Conservation (phyloP, 306 rosid genomes). For the Dalbergia cultrata region DNA sequence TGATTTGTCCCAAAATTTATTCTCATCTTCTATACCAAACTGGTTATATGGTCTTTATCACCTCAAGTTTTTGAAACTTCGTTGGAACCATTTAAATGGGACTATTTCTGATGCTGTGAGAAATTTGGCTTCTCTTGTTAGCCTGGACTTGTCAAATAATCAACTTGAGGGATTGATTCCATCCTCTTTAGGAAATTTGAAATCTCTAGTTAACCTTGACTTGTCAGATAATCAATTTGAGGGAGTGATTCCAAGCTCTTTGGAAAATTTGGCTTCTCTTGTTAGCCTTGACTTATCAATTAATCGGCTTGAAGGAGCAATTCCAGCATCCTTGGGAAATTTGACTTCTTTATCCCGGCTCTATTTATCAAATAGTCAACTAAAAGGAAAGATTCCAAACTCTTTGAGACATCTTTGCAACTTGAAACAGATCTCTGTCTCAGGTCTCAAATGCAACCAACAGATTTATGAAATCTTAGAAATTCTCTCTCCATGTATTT, state of each 20-base stretch:
- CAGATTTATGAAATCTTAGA: background rate
- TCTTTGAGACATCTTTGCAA: conserved; percentile 35
- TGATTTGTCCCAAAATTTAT: background rate
- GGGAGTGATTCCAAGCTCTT: background rate
- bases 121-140: background rate
- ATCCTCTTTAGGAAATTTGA: background rate
- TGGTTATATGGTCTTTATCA: background rate
- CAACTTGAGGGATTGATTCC: background rate
- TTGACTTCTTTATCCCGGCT: background rate
- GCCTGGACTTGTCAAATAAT: background rate
- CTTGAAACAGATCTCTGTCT: conserved; percentile 21
- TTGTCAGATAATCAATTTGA: background rate
- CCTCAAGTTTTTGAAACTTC: conserved; percentile 16
- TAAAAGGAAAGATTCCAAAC: background rate
- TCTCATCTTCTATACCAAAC: background rate
- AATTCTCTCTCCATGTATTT: conserved; percentile 8
- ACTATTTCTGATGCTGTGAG: background rate
- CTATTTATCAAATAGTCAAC: background rate
- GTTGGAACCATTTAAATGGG: fast-evolving
- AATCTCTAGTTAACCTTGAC: background rate
- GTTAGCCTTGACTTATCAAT: background rate
- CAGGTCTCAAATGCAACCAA: background rate
- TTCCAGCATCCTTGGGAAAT: conserved; percentile 13
- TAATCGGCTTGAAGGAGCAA: background rate
- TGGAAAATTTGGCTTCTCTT: background rate